phyloP scores from a whole-genome alignment of 495 filamentous ascomycete genomes.

The Tuber melanosporum region DNA sequence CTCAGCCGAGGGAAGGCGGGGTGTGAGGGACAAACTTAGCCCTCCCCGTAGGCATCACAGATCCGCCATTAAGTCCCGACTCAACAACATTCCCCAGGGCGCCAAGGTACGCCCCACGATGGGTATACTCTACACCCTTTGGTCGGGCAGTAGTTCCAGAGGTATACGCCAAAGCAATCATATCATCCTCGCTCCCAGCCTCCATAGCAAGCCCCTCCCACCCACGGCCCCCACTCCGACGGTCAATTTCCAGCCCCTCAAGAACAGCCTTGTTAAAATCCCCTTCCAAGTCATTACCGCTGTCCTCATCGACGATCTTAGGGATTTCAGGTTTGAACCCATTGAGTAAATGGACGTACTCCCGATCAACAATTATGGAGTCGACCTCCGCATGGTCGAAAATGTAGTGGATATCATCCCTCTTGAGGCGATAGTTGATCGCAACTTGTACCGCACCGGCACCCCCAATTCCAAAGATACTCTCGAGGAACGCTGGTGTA shows the following conservation, averaged over 20 bases:
- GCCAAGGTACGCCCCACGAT: slow-evolving; percentile 79
- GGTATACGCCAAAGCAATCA: slow-evolving; percentile 84
- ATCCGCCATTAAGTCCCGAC: slow-evolving; percentile 64
- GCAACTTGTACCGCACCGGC: slow-evolving; percentile 74
- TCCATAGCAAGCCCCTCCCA: slow-evolving; percentile 72
- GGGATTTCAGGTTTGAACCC: slow-evolving; percentile 59
- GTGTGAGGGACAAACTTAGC: slow-evolving; percentile 19
- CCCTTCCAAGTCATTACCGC: slow-evolving; percentile 68
- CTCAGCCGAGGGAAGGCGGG: neutral
- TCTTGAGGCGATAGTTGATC: slow-evolving; percentile 85
- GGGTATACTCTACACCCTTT: slow-evolving; percentile 90
- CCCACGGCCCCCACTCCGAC: slow-evolving; percentile 54
- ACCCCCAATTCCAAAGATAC: slow-evolving; percentile 80
- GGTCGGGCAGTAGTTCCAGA: slow-evolving; percentile 87
- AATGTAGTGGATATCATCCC: slow-evolving; percentile 84
- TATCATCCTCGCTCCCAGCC: slow-evolving; percentile 64
- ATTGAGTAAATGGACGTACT: slow-evolving; percentile 65
- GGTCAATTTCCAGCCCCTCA: slow-evolving; percentile 70
- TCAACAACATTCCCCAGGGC: slow-evolving; percentile 81
- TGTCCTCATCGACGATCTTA: slow-evolving; percentile 78
- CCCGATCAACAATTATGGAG: slow-evolving; percentile 76
- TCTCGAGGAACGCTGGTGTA: slow-evolving; percentile 88
- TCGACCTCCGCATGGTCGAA: slow-evolving; percentile 73
- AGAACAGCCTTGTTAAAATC: slow-evolving; percentile 78
- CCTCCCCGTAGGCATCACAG: slow-evolving; percentile 29